Evolutionary conservation across 768 basidiomycete genomes (phyloP).

Genomic region (Psilocybe cubensis): DNA sequence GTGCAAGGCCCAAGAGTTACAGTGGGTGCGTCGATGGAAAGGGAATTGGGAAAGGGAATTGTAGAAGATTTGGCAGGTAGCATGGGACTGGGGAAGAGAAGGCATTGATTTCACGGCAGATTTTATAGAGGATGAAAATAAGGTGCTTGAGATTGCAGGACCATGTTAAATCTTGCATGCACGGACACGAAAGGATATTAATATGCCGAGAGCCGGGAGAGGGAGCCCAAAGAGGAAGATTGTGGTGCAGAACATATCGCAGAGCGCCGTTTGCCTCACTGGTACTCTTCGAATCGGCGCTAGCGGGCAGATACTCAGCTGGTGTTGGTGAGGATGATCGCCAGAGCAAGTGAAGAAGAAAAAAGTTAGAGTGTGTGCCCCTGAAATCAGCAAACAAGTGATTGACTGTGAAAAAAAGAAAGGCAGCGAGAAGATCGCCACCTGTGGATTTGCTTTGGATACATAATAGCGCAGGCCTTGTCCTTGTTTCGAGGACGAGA

Average conservation of each 20-base stretch:
- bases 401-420: background rate
- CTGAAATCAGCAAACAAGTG: background rate
- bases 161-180: conserved; percentile 12
- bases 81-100: background rate
- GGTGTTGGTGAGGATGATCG: background rate
- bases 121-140: conserved; percentile 16
- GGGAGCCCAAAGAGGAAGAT: background rate
- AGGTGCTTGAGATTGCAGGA: conserved; percentile 1
- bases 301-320: background rate
- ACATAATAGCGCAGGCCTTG: background rate
- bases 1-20: background rate
- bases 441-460: background rate
- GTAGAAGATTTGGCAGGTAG: background rate
- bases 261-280: background rate
- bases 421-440: background rate
- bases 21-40: background rate
- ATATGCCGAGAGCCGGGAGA: conserved; percentile 13
- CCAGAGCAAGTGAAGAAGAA: background rate
- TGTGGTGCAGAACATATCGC: background rate
- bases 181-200: conserved; percentile 22
- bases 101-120: conserved; percentile 1
- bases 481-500: conserved; percentile 4
- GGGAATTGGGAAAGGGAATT: conserved; percentile 1
- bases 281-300: background rate
- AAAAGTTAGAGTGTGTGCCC: background rate